Percentiles rank a stretch among this genome's conserved stretches.
phyloP scores from a whole-genome alignment of 2,329 filamentous ascomycete genomes.

The Xylaria sp. region DNA sequence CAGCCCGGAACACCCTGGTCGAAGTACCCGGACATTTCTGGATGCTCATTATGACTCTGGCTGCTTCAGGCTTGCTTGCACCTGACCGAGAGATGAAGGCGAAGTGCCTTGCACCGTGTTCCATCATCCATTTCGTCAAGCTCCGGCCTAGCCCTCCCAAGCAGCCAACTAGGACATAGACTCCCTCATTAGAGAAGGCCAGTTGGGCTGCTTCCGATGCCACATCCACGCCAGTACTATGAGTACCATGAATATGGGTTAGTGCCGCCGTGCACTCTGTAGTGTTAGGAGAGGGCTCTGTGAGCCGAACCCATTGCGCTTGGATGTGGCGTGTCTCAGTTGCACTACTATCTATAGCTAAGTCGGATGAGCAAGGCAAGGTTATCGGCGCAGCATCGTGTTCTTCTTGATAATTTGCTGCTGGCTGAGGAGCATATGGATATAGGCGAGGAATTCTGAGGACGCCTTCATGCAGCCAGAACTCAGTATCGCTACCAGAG shows the following conservation, averaged over 20 bases:
- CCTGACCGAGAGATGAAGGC: constrained; percentile 50
- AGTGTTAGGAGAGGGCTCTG: not conserved
- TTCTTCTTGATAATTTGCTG: not conserved
- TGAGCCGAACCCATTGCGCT: not conserved
- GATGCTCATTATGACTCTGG: constrained; percentile 27
- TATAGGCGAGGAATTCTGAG: constrained; percentile 39
- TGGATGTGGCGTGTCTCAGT: not conserved
- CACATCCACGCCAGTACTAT: not conserved
- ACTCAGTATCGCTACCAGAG: constrained; percentile 40
- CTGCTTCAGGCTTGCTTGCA: constrained; percentile 42
- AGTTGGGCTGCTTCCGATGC: constrained; percentile 11
- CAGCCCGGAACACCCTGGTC: constrained; percentile 26
- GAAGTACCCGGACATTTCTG: constrained; percentile 19
- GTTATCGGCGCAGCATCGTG: not conserved
- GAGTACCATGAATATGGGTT: not conserved
- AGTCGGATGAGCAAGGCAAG: not conserved
- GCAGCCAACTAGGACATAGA: constrained; percentile 52
- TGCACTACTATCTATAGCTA: not conserved
- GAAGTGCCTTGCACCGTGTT: constrained; percentile 48
- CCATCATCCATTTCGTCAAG: constrained; percentile 51
- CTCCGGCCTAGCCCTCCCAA: constrained; percentile 52
- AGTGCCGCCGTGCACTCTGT: not conserved
- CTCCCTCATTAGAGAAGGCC: constrained; percentile 31
- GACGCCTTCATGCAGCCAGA: constrained; percentile 42
- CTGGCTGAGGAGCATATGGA: constrained; percentile 31